These are phyloP conservation scores for Blepharisma stoltei DNA, from an alignment of 73 alveolate genomes.

Conservation along the genomic window DNA sequence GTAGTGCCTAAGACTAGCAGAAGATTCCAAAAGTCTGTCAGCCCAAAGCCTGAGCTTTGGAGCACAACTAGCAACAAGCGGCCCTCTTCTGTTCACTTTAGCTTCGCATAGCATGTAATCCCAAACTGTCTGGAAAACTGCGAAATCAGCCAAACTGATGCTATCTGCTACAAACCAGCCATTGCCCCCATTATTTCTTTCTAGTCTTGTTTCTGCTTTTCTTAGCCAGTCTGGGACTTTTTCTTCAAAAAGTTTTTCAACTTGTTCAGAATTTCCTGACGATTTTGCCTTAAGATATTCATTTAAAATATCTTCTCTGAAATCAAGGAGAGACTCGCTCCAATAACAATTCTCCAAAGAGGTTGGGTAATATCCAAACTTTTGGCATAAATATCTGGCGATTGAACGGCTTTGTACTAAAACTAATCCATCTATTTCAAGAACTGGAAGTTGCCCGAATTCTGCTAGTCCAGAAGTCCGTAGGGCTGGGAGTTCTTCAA, in stretches of 20 bases:
- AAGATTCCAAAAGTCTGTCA: not conserved
- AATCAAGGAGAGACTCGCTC: not conserved
- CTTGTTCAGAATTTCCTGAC: not conserved
- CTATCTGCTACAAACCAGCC: not conserved
- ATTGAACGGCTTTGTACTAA: constrained; percentile 33
- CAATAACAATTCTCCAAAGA: not conserved
- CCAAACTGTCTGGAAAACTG: not conserved
- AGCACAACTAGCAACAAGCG: not conserved
- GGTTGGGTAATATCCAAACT: not conserved
- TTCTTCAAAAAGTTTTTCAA: not conserved
- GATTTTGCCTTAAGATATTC: not conserved
- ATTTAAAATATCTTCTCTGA: not conserved
- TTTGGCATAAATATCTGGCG: constrained; percentile 17
- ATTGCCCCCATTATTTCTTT: not conserved
- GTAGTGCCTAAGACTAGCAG: not conserved
- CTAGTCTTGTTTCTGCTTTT: not conserved
- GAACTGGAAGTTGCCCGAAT: constrained; percentile 45
- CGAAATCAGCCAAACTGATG: not conserved
- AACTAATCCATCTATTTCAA: constrained; percentile 40
- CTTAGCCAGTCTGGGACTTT: not conserved
- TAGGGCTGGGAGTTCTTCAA: constrained; percentile 32
- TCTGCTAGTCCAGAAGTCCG: constrained; percentile 39
- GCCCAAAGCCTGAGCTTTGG: not conserved
- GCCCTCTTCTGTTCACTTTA: not conserved
- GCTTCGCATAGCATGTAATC: not conserved